phyloP scores from a whole-genome alignment of 176 grass and related monocot species.

The Canna indica region DNA sequence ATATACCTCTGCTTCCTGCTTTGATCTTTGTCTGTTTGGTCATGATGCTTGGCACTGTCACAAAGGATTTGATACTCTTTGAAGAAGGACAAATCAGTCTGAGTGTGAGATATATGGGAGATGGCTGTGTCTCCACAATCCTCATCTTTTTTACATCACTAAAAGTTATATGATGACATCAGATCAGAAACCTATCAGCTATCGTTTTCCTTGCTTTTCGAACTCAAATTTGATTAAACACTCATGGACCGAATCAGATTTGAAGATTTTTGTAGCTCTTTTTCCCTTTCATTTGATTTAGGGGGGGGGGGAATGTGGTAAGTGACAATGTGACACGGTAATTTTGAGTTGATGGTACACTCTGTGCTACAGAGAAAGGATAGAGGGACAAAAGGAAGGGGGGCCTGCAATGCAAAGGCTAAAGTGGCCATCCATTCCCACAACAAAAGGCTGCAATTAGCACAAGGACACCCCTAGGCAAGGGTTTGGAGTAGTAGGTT shows the following conservation, averaged over 20 bases:
- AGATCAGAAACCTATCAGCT: no score
- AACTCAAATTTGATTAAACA: no score
- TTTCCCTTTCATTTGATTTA: no score
- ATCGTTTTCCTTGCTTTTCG: no score
- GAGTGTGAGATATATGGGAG: background rate
- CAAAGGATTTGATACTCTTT: background rate
- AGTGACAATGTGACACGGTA: no score
- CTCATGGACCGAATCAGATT: no score
- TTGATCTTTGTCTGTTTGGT: background rate
- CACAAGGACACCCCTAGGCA: background rate
- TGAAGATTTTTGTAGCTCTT: no score
- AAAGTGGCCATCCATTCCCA: background rate
- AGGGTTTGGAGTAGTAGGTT: background rate
- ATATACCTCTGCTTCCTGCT: background rate
- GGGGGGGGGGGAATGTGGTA: no score
- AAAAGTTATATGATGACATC: no score
- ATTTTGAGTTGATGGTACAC: no score
- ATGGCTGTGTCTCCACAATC: background rate
- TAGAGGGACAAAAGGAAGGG: background rate
- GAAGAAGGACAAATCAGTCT: background rate
- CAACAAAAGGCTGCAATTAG: background rate
- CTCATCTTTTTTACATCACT: background rate
- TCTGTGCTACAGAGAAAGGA: background rate
- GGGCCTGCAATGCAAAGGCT: no score
- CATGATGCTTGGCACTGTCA: background rate